phyloP scores from a whole-genome alignment of 2,329 filamentous ascomycete genomes.

The Pseudogymnoascus sp. region DNA sequence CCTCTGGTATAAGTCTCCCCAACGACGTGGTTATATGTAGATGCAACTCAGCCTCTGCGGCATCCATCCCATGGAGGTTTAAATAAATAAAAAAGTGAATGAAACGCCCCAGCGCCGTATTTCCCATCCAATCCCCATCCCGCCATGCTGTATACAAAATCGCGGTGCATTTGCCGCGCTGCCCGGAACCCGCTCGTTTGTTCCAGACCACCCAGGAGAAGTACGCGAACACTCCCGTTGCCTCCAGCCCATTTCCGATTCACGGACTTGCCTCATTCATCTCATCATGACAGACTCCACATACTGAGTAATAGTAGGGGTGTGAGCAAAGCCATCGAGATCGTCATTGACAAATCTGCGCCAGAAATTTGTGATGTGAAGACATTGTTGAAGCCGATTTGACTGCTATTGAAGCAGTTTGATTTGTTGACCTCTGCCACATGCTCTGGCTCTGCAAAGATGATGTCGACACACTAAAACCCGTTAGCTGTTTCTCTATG shows the following conservation, averaged over 20 bases:
- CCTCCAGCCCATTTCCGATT: not conserved
- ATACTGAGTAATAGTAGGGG: not conserved
- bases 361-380: constrained; percentile 44
- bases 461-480: constrained; percentile 82
- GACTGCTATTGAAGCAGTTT: constrained; percentile 83
- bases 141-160: constrained; percentile 4
- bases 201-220: not conserved
- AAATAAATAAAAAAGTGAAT: not conserved
- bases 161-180: not conserved
- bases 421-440: constrained; percentile 65
- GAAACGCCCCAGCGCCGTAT: not conserved
- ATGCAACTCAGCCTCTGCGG: not conserved
- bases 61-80: not conserved
- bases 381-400: constrained; percentile 68
- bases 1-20: not conserved
- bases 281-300: constrained; percentile 2
- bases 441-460: constrained; percentile 73
- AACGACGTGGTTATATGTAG: not conserved
- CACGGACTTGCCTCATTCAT: not conserved
- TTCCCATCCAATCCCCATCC: not conserved
- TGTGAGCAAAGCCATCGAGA: not conserved
- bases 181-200: constrained; percentile 2
- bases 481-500: constrained; percentile 10
- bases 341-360: not conserved
- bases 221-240: not conserved